A percentile compares a stretch with the other conserved stretches of the same genome.
Conservation (phyloP, 371 early-diverging fungal genomes). For the Chytridium lagenaria region DNA sequence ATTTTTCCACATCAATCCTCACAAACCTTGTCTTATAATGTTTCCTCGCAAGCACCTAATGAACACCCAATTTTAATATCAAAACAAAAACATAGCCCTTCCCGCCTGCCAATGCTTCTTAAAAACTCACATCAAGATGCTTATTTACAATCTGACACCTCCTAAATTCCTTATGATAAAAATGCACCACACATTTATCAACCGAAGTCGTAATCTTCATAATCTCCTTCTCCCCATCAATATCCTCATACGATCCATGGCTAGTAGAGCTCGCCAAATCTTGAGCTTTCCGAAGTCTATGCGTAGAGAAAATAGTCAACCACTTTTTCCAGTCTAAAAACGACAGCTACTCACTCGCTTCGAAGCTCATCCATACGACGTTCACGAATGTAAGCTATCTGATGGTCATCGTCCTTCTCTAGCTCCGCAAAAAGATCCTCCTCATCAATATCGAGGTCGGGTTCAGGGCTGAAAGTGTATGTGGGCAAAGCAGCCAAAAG, state of each 20-base stretch:
- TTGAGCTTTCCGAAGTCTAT: slow-evolving; percentile 65
- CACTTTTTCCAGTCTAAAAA: background rate
- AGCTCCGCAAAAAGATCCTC: slow-evolving; percentile 71
- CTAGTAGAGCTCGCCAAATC: slow-evolving; percentile 67
- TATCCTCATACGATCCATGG: slow-evolving; percentile 84
- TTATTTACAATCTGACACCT: slow-evolving; percentile 92
- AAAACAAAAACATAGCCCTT: too few species aligned
- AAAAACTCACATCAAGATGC: slow-evolving; percentile 72
- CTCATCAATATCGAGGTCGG: slow-evolving; percentile 51
- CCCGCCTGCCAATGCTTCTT: background rate
- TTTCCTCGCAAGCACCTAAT: slow-evolving; percentile 70
- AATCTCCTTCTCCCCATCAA: slow-evolving; percentile 84
- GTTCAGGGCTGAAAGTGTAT: slow-evolving; percentile 1
- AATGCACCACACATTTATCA: slow-evolving; percentile 84
- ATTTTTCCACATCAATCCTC: slow-evolving; percentile 85
- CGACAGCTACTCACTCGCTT: slow-evolving; percentile 57
- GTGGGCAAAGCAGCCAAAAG: background rate
- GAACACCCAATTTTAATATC: too few species aligned
- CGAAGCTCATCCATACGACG: slow-evolving; percentile 68
- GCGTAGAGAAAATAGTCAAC: background rate
- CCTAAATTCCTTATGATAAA: slow-evolving; percentile 90
- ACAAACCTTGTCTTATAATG: slow-evolving; percentile 84
- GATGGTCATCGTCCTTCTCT: slow-evolving; percentile 66
- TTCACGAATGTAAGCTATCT: slow-evolving; percentile 62
- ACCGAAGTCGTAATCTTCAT: slow-evolving; percentile 80